Conservation (phyloP, 495 filamentous ascomycete species). For the Parmelia sp. region DNA sequence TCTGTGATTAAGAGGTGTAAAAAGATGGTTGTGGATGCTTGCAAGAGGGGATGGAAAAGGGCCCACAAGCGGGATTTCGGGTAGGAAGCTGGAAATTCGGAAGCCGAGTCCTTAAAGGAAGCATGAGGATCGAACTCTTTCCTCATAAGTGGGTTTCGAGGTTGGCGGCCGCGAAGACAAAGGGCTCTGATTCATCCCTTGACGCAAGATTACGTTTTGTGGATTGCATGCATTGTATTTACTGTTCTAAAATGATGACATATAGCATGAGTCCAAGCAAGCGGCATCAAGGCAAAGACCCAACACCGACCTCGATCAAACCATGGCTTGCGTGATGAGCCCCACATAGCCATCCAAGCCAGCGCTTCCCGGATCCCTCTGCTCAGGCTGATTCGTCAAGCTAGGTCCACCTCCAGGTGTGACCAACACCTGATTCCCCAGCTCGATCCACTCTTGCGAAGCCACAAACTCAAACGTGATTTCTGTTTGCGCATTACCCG, state of each 20-base stretch:
- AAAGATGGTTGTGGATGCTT: not conserved
- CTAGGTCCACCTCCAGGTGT: slow-evolving; percentile 47
- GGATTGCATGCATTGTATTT: not conserved
- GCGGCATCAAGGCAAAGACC: not conserved
- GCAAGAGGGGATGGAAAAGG: too few species aligned
- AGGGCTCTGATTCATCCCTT: not conserved
- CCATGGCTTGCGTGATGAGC: slow-evolving; percentile 12
- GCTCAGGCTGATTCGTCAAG: slow-evolving; percentile 30
- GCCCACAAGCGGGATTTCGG: not conserved
- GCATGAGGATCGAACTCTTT: not conserved
- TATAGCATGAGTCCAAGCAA: not conserved
- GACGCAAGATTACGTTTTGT: not conserved
- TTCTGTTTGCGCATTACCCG: slow-evolving; percentile 39
- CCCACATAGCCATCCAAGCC: slow-evolving; percentile 49
- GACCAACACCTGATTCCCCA: slow-evolving; percentile 71
- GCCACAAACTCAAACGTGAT: slow-evolving; percentile 71
- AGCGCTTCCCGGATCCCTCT: slow-evolving; percentile 21
- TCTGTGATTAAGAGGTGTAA: not conserved
- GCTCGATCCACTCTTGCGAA: slow-evolving; percentile 77
- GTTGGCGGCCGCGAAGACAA: not conserved
- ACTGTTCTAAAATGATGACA: not conserved
- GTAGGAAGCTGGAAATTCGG: not conserved
- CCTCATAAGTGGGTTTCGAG: not conserved
- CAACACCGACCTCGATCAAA: not conserved
- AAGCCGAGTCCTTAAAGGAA: not conserved